Evolutionary conservation across 1,139 yeast genomes (phyloP).

Genomic region (Zhuliangozyma parablackwelliae): DNA sequence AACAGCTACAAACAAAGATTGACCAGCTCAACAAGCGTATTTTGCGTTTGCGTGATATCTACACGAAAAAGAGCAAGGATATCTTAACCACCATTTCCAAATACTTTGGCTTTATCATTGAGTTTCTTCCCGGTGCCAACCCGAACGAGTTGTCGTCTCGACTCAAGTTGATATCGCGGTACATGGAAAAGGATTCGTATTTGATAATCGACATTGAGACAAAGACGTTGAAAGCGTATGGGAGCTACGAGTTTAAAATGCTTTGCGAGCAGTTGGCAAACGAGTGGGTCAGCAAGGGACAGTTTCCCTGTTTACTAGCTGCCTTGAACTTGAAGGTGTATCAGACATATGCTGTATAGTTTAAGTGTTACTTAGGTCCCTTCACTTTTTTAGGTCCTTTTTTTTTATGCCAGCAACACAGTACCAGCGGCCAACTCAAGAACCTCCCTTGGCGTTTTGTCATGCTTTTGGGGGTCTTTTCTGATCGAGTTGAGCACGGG

Average conservation of each 20-base stretch:
- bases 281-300: constrained; percentile 65
- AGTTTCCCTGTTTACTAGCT: constrained; percentile 76
- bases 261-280: constrained; percentile 55
- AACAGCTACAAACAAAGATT: constrained; percentile 44
- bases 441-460: constrained; percentile 31
- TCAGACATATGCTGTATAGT: constrained; percentile 20
- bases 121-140: constrained; percentile 61
- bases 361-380: too few species aligned
- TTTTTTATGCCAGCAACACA: too few species aligned
- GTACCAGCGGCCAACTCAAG: constrained; percentile 19
- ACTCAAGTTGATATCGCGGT: constrained; percentile 63
- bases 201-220: constrained; percentile 35
- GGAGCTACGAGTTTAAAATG: constrained; percentile 39
- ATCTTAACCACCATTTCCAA: constrained; percentile 66
- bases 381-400: too few species aligned
- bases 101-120: constrained; percentile 70
- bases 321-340: constrained; percentile 67
- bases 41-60: constrained; percentile 58
- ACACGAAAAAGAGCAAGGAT: constrained; percentile 68
- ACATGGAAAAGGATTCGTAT: constrained; percentile 29
- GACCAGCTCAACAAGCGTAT: constrained; percentile 54
- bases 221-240: constrained; percentile 38
- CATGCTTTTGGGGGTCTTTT: constrained; percentile 42
- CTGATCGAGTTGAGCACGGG: constrained; percentile 47
- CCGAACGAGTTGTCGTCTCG: constrained; percentile 42